These are phyloP conservation scores for Aegilops sharonensis DNA, from an alignment of 176 grass and related monocot genomes.

Conservation along the genomic window DNA sequence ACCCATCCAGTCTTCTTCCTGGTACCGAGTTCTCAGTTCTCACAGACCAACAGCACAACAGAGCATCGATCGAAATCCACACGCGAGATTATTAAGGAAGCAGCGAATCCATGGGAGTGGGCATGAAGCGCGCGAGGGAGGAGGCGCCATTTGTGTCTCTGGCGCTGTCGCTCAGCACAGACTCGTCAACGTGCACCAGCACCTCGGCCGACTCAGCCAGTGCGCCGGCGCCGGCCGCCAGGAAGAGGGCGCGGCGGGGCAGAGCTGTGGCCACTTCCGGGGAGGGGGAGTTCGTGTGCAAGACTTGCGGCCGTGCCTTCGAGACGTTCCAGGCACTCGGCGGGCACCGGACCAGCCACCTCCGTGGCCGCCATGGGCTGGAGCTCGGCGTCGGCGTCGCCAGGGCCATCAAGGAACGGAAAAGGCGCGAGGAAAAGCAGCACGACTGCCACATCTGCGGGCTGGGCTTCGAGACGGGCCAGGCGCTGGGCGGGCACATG, in stretches of 20 bases:
- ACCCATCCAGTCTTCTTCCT: no score
- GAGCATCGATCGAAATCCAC: neutral
- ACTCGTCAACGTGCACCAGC: no score
- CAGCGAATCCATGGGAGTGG: neutral
- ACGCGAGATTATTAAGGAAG: no score
- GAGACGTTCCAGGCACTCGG: slow-evolving; percentile 58
- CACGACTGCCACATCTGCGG: no score
- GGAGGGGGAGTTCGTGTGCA: neutral
- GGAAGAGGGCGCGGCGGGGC: no score
- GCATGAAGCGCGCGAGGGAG: neutral
- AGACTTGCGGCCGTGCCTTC: neutral
- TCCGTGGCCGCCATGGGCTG: slow-evolving; percentile 34
- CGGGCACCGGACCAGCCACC: slow-evolving; percentile 68
- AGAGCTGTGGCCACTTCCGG: neutral
- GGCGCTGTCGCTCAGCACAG: no score
- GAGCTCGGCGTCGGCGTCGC: slow-evolving; percentile 40
- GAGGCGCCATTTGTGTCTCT: neutral
- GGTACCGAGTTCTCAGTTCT: neutral
- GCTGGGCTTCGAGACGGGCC: neutral
- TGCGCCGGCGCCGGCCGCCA: neutral
- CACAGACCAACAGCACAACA: neutral
- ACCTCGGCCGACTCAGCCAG: no score
- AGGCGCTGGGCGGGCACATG: slow-evolving; percentile 30
- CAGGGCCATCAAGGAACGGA: slow-evolving; percentile 22
- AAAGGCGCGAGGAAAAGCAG: neutral